phyloP scores from a whole-genome alignment of 805 yeast genomes.

The Lipomyces japonicus region DNA sequence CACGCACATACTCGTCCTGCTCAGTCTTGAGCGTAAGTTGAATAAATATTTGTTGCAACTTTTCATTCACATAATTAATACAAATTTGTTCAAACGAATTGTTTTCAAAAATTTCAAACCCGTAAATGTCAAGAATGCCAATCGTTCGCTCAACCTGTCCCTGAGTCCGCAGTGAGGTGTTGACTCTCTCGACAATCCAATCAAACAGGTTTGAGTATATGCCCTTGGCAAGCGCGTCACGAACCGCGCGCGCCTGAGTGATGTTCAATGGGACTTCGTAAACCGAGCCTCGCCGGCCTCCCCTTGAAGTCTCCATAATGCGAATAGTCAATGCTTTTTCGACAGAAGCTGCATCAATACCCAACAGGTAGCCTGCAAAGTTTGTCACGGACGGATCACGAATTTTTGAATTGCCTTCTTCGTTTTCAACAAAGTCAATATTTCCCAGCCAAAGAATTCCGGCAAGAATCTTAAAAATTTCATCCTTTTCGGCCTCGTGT shows the following conservation, averaged over 20 bases:
- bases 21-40: conserved; percentile 93
- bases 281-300: conserved; percentile 84
- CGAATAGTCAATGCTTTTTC: conserved; percentile 70
- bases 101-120: conserved; percentile 93
- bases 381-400: conserved; percentile 88
- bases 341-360: conserved; percentile 66
- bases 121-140: conserved; percentile 95
- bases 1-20: conserved; percentile 95
- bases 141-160: conserved; percentile 60
- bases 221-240: conserved; percentile 94
- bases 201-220: conserved; percentile 88
- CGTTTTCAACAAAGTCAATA: conserved; percentile 77
- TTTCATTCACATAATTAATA: conserved; percentile 89
- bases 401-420: conserved; percentile 76
- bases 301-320: conserved; percentile 85
- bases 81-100: conserved; percentile 96
- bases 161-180: conserved; percentile 61
- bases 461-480: conserved; percentile 79
- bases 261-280: conserved; percentile 90
- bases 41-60: conserved; percentile 93
- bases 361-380: conserved; percentile 86
- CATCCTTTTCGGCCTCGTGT: conserved; percentile 77
- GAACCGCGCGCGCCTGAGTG: conserved; percentile 86
- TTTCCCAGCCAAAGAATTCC: conserved; percentile 94
- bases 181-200: conserved; percentile 93